Evolutionary conservation across 202 grass and related monocot genomes (phyloP).

Genomic region (Carex sylvatica): DNA sequence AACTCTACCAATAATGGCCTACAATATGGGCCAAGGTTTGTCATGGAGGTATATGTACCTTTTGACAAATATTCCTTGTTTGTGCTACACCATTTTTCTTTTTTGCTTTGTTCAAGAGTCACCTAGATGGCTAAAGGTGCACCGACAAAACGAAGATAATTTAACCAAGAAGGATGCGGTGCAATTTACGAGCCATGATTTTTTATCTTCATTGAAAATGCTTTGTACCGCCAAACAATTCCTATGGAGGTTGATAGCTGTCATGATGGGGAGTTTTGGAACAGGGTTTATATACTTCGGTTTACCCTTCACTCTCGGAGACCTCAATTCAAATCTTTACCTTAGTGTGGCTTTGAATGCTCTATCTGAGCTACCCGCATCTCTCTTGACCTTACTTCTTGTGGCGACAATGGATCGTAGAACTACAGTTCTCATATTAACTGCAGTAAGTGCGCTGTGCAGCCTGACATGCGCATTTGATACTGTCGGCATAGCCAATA

Average conservation of each 20-base stretch:
- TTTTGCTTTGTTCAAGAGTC: constrained; percentile 29
- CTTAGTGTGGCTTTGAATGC: constrained; percentile 32
- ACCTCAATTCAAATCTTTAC: constrained; percentile 31
- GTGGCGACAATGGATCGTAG: constrained; percentile 1
- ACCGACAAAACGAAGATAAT: constrained; percentile 14
- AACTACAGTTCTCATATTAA: not conserved
- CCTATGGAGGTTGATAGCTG: constrained; percentile 7
- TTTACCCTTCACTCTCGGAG: constrained; percentile 26
- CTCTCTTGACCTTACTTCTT: constrained; percentile 26
- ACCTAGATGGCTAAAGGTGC: constrained; percentile 32
- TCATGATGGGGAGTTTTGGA: constrained; percentile 27
- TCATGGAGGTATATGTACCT: constrained; percentile 34
- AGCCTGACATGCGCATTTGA: constrained; percentile 13
- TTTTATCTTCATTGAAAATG: not conserved
- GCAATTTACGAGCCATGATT: not conserved
- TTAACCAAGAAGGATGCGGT: not conserved
- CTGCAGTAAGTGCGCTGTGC: not conserved
- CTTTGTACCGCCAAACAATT: not conserved
- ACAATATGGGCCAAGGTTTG: constrained; percentile 20
- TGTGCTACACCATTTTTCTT: constrained; percentile 25
- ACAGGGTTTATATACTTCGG: constrained; percentile 30
- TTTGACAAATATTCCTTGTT: constrained; percentile 29
- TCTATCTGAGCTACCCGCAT: constrained; percentile 27
- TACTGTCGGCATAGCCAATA: not conserved
- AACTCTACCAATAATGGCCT: constrained; percentile 30